Evolutionary conservation across 352 stramenopile species (phyloP).

Genomic region (Phytophthora tubulina): DNA sequence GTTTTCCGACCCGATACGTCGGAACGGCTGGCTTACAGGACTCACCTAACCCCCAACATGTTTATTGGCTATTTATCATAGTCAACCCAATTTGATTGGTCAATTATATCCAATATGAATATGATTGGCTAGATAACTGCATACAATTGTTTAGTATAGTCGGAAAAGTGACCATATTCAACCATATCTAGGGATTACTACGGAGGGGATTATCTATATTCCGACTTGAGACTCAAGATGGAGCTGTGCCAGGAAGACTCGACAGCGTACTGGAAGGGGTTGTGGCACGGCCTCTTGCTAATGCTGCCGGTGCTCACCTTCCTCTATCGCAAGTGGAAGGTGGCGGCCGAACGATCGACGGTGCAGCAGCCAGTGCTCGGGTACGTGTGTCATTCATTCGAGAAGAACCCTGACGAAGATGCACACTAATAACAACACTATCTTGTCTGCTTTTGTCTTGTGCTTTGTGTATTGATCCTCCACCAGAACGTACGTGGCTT

Average conservation of each 20-base stretch:
- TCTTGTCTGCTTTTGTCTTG: background rate
- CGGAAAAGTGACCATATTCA: background rate
- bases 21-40: no score
- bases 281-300: constrained; percentile 63
- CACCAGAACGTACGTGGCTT: constrained; percentile 51
- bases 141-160: no score
- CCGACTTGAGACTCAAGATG: constrained; percentile 18
- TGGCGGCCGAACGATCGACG: constrained; percentile 25
- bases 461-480: background rate
- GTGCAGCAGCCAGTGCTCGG: constrained; percentile 50
- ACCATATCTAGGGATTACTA: no score
- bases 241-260: constrained; percentile 42
- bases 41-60: no score
- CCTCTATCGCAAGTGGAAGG: constrained; percentile 60
- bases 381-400: constrained; percentile 32
- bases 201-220: no score
- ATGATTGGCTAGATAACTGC: no score
- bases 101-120: no score
- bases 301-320: constrained; percentile 57
- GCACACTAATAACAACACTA: background rate
- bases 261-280: constrained; percentile 57
- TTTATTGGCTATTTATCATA: no score
- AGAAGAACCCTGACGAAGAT: background rate
- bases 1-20: no score
- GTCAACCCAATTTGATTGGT: no score